Conservation (phyloP, 305 asterid species). For the Solanum hybrid region DNA sequence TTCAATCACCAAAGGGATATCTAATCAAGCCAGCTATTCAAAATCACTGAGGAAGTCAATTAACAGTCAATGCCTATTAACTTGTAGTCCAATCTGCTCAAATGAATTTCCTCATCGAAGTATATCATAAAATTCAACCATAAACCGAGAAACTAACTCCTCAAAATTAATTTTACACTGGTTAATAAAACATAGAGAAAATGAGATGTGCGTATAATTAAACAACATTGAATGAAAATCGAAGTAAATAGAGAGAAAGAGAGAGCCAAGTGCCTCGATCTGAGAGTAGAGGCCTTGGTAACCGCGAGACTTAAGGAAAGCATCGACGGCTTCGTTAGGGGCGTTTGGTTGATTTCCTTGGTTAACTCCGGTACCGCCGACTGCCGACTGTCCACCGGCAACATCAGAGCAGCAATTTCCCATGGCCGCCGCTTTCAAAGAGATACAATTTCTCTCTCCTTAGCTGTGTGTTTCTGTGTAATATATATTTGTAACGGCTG, state of each 20-base stretch:
- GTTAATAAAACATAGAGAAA: background rate
- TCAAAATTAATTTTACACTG: background rate
- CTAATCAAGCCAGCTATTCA: background rate
- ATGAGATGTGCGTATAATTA: background rate
- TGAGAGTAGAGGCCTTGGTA: constrained; percentile 66
- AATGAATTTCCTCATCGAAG: background rate
- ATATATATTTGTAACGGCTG: background rate
- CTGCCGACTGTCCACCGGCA: constrained; percentile 73
- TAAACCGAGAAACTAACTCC: background rate
- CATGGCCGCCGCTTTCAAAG: constrained; percentile 36
- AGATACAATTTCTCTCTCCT: background rate
- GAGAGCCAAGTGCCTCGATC: constrained; percentile 51
- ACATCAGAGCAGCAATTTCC: constrained; percentile 95
- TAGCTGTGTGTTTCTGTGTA: background rate
- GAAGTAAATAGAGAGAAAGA: background rate
- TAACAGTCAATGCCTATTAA: background rate
- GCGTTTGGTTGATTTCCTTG: constrained; percentile 24
- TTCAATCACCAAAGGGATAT: background rate
- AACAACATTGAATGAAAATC: background rate
- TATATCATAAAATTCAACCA: background rate
- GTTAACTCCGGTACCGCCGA: constrained; percentile 49
- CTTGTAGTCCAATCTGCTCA: background rate
- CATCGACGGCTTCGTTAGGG: constrained; percentile 69
- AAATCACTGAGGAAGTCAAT: background rate
- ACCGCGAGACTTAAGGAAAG: constrained; percentile 79